Base-by-base conservation (phyloP, 371 early-diverging fungal species). In the Rhizopus microsporus region DNA sequence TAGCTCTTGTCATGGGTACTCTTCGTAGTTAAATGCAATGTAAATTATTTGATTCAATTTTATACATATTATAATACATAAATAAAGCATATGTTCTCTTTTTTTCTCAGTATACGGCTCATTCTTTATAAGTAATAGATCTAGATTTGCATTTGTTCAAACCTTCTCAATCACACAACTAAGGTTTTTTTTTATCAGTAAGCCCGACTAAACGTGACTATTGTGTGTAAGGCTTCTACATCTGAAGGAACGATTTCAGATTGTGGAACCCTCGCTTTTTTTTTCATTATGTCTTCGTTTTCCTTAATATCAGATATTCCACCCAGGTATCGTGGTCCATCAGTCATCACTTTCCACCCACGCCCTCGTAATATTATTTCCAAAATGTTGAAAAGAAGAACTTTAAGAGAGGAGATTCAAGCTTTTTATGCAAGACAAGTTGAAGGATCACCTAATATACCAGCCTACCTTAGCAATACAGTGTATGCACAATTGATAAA, bases 1-100 rank as follows among this genome's bases (percentile, higher is more conserved):
- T 98, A 56, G 92, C 96, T 40, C 79, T 96, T 38, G 89, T 93
- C 10, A 66, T 88, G 57, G 83, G 86, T 32, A 75, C 74, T 59
- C 59, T 65, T 13, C 73, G 77, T 13, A 50, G 60, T 46, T 66
- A 66, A 61, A 42, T 5, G 30, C 9, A 30, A 10, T 12, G 23
- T 23, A 23, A 23, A 23, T 23, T 23, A 23, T 23, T 23, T 23
- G 23, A 23, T 23, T 23, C 23, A 23, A 23, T 23, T 23, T 23
- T 23, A 23, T 23, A 23, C 23, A 23, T 23, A 23, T 23, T 2
- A 23, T 23, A 23, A 23, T 23, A 23, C 23, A 23, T 23, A 23
- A 23, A 23, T 23, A 23, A 23, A 23, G 23, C 23, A 23, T 23
- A 2, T n/a, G n/a, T n/a, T n/a, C 23, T 23, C 23, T 23, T 2